phyloP scores from a whole-genome alignment of 2,329 filamentous ascomycete genomes.

The Sarocladium strictum region DNA sequence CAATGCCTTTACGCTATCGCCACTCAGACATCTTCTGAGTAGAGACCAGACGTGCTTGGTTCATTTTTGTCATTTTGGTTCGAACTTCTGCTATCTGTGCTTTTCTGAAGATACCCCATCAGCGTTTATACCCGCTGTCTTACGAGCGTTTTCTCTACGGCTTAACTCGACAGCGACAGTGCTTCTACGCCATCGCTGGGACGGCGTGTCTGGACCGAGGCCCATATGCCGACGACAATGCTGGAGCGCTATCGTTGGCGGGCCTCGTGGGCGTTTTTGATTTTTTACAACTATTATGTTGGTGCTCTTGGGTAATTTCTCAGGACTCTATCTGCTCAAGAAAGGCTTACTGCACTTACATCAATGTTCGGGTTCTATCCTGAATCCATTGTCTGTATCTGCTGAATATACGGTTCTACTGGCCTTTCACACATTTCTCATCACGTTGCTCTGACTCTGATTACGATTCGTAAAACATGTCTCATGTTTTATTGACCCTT shows the following conservation, averaged over 20 bases:
- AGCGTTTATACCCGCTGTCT: conserved; percentile 39
- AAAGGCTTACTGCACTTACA: not conserved
- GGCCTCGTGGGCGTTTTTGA: conserved; percentile 41
- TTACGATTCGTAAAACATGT: conserved; percentile 5
- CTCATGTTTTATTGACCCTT: not conserved
- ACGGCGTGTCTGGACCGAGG: conserved; percentile 46
- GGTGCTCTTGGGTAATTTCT: not conserved
- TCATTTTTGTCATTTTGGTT: conserved; percentile 13
- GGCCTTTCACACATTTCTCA: not conserved
- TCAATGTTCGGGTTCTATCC: not conserved
- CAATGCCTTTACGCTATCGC: conserved; percentile 51
- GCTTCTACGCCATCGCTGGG: conserved; percentile 51
- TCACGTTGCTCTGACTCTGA: not conserved
- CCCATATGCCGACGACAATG: conserved; percentile 41
- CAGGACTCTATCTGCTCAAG: not conserved
- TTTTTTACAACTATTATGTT: conserved; percentile 14
- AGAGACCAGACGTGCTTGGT: conserved; percentile 11
- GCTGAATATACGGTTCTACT: not conserved
- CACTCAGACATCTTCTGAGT: not conserved
- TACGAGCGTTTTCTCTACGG: conserved; percentile 27
- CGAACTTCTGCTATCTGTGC: conserved; percentile 16
- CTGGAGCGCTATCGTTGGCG: conserved; percentile 45
- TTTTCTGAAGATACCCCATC: conserved; percentile 36
- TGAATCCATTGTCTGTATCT: not conserved
- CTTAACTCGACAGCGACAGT: conserved; percentile 46